Conservation (phyloP, 2,329 filamentous ascomycete genomes). For the Aschersonia sp. region DNA sequence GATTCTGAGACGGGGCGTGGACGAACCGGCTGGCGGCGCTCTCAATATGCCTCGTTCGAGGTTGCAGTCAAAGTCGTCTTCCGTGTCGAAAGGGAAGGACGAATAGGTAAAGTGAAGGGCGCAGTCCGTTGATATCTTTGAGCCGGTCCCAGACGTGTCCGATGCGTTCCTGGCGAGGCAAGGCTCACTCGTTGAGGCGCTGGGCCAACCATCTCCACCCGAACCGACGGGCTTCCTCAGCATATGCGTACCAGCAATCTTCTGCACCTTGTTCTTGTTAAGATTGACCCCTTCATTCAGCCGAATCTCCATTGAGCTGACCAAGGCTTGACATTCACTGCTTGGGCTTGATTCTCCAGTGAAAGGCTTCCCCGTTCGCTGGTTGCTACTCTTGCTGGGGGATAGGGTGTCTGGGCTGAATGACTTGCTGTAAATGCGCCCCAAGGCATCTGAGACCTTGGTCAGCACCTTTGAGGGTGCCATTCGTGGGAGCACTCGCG, state of each 20-base stretch:
- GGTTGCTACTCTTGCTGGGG: not conserved
- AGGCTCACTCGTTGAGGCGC: not conserved
- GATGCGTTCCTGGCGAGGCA: not conserved
- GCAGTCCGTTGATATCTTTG: not conserved
- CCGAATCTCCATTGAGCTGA: slow-evolving; percentile 17
- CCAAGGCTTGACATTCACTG: slow-evolving; percentile 5
- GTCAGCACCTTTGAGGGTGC: slow-evolving; percentile 15
- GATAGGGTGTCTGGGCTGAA: slow-evolving; percentile 7
- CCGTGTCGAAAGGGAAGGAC: slow-evolving; percentile 18
- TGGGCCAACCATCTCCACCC: not conserved
- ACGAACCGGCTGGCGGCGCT: slow-evolving; percentile 19
- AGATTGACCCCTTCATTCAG: slow-evolving; percentile 20
- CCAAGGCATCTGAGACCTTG: slow-evolving; percentile 19
- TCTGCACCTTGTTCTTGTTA: slow-evolving; percentile 18
- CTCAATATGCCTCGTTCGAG: slow-evolving; percentile 23
- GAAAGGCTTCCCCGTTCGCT: not conserved
- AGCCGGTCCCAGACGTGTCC: not conserved
- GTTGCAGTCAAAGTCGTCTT: slow-evolving; percentile 21
- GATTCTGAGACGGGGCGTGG: slow-evolving; percentile 17
- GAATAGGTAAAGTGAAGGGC: not conserved
- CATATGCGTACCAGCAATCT: not conserved
- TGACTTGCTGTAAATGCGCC: slow-evolving; percentile 15
- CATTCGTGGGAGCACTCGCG: slow-evolving; percentile 13
- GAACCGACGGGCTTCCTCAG: not conserved
- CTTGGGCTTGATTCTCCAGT: not conserved